phyloP scores from a whole-genome alignment of 1,284 basidiomycete species.

The Anthracocystis walkeri region DNA sequence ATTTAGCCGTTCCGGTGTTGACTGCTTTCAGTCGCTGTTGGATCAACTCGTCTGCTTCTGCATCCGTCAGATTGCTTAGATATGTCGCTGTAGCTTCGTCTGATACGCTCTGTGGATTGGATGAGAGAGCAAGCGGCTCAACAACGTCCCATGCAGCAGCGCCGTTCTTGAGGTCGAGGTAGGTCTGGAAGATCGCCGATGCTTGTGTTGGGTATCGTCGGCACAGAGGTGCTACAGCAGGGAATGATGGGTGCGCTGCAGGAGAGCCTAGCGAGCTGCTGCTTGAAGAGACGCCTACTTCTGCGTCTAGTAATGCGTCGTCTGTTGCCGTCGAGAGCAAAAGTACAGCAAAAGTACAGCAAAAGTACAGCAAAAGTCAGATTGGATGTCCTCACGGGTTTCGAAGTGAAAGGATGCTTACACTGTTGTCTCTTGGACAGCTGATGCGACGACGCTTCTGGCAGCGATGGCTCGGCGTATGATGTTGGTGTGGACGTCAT shows the following conservation, averaged over 20 bases:
- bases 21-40: slow-evolving; percentile 4
- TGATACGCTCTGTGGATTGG: neutral
- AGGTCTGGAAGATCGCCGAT: slow-evolving; percentile 65
- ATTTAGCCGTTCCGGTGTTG: neutral
- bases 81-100: neutral
- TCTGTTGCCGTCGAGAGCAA: slow-evolving; percentile 9
- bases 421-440: slow-evolving; percentile 43
- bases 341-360: too few relatives aligned
- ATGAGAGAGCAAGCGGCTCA: slow-evolving; percentile 22
- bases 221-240: slow-evolving; percentile 41
- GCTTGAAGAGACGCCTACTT: slow-evolving; percentile 11
- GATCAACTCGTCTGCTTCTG: slow-evolving; percentile 23
- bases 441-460: slow-evolving; percentile 28
- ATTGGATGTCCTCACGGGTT: neutral
- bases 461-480: slow-evolving; percentile 3
- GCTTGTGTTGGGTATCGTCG: slow-evolving; percentile 62
- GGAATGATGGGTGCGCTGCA: slow-evolving; percentile 38
- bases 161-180: slow-evolving; percentile 64
- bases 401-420: slow-evolving; percentile 3
- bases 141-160: slow-evolving; percentile 60
- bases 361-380: neutral
- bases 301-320: slow-evolving; percentile 30
- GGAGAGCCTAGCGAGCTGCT: slow-evolving; percentile 13
- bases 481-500: slow-evolving; percentile 21
- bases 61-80: slow-evolving; percentile 18